A percentile compares a stretch with the other conserved stretches of the same genome.
Conservation (phyloP, 2,329 filamentous ascomycete species). For the Neonectria hederae region DNA sequence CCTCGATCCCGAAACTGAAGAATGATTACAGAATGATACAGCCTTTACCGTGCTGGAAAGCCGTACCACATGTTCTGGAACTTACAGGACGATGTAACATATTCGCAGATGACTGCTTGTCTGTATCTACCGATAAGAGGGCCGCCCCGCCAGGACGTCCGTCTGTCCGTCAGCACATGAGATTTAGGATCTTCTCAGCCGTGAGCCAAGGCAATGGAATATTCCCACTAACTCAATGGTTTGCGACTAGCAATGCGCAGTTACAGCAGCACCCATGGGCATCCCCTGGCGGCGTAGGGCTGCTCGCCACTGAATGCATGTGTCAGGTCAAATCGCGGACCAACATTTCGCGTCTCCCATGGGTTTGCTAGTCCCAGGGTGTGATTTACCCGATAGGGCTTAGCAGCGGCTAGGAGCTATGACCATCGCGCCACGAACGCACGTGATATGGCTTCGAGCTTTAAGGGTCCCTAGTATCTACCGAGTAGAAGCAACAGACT, state of each 20-base stretch:
- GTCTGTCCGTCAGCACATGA: not conserved
- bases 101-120: not conserved
- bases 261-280: slow-evolving; percentile 23
- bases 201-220: slow-evolving; percentile 4
- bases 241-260: slow-evolving; percentile 30
- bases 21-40: slow-evolving; percentile 33
- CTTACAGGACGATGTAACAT: not conserved
- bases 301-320: slow-evolving; percentile 31
- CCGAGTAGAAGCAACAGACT: not conserved
- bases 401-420: slow-evolving; percentile 42
- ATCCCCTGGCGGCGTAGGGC: slow-evolving; percentile 16
- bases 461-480: not conserved
- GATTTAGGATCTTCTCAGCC: not conserved
- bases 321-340: slow-evolving; percentile 28
- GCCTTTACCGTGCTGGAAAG: slow-evolving; percentile 2
- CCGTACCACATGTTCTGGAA: not conserved
- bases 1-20: slow-evolving; percentile 68
- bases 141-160: not conserved
- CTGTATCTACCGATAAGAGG: slow-evolving; percentile 8
- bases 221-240: slow-evolving; percentile 14
- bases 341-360: slow-evolving; percentile 18
- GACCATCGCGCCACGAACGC: slow-evolving; percentile 34
- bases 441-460: slow-evolving; percentile 38
- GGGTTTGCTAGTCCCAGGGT: slow-evolving; percentile 23
- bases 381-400: slow-evolving; percentile 37